Evolutionary conservation across 805 yeast species (phyloP).

Genomic region (Cephaloascus albidus): DNA sequence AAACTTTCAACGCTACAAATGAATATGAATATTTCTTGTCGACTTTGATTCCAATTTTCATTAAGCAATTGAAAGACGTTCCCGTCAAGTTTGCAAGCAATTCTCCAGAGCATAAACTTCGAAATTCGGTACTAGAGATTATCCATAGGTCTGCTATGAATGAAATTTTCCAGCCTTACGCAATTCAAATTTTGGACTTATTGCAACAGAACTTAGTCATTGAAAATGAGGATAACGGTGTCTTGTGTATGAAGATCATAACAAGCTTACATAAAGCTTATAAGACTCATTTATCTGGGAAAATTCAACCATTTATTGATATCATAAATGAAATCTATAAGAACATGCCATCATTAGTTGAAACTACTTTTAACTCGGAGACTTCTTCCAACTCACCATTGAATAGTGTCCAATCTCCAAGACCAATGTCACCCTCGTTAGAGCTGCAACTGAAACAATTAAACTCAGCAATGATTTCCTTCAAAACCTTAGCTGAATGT

Average conservation of each 20-base stretch:
- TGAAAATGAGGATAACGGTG: conserved; percentile 96
- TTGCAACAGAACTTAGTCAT: conserved; percentile 50
- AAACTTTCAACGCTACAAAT: conserved; percentile 68
- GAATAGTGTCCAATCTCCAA: conserved; percentile 21
- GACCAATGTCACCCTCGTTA: conserved; percentile 31
- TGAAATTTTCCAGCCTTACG: conserved; percentile 69
- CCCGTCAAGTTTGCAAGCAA: conserved; percentile 64
- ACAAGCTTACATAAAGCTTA: conserved; percentile 82
- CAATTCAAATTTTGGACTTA: conserved; percentile 47
- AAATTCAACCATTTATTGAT: conserved; percentile 72
- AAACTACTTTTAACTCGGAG: conserved; percentile 48
- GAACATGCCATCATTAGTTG: conserved; percentile 69
- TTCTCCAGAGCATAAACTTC: conserved; percentile 67
- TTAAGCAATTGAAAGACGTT: conserved; percentile 50
- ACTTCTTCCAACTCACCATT: conserved; percentile 7
- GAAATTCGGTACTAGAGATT: conserved; percentile 70
- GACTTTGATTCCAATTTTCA: conserved; percentile 60
- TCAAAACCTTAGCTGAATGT: conserved; percentile 90
- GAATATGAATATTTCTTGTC: conserved; percentile 75
- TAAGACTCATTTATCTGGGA: conserved; percentile 54
- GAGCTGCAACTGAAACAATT: conserved; percentile 40
- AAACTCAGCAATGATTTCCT: conserved; percentile 65
- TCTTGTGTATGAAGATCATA: conserved; percentile 77
- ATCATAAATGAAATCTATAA: conserved; percentile 69
- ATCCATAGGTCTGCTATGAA: conserved; percentile 76